A percentile compares a stretch with the other conserved stretches of the same genome.
phyloP scores from a whole-genome alignment of 116 monocot genomes.

The Trichopus zeylanicus region DNA sequence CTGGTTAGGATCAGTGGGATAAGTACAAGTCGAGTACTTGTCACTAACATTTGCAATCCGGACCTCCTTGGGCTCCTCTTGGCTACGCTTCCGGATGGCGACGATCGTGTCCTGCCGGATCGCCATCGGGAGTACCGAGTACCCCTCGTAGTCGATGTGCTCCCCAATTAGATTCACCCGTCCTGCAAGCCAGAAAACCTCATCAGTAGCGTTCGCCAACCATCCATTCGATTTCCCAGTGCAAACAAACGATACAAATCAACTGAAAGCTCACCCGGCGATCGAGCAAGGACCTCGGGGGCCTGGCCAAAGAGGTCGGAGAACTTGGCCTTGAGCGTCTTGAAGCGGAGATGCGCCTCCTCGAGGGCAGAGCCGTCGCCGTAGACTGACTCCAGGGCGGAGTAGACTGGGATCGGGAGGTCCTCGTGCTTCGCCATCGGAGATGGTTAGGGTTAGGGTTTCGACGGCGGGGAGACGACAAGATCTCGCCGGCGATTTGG shows the following conservation, averaged over 20 bases:
- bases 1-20: slow-evolving; percentile 81
- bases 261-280: slow-evolving; percentile 70
- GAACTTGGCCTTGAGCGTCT: slow-evolving; percentile 61
- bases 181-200: slow-evolving; percentile 34
- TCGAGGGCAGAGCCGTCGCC: slow-evolving; percentile 66
- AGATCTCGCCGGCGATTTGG: too few relatives aligned
- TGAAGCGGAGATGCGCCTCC: slow-evolving; percentile 68
- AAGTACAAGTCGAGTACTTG: slow-evolving; percentile 67
- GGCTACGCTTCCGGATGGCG: slow-evolving; percentile 55
- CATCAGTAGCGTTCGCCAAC: not conserved
- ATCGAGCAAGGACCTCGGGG: slow-evolving; percentile 69
- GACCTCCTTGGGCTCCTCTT: slow-evolving; percentile 22
- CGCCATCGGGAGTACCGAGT: slow-evolving; percentile 98
- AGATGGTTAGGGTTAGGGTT: too few relatives aligned
- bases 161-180: slow-evolving; percentile 96
- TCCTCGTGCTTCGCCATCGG: slow-evolving; percentile 63
- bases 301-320: slow-evolving; percentile 44
- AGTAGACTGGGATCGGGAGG: slow-evolving; percentile 57
- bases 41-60: slow-evolving; percentile 75
- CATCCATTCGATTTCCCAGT: not conserved
- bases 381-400: slow-evolving; percentile 66
- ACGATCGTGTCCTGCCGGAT: slow-evolving; percentile 91
- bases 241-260: not conserved
- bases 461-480: too few relatives aligned
- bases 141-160: slow-evolving; percentile 98